Base-by-base conservation (phyloP, 495 filamentous ascomycete species). In the Bacidia gigantensis region DNA sequence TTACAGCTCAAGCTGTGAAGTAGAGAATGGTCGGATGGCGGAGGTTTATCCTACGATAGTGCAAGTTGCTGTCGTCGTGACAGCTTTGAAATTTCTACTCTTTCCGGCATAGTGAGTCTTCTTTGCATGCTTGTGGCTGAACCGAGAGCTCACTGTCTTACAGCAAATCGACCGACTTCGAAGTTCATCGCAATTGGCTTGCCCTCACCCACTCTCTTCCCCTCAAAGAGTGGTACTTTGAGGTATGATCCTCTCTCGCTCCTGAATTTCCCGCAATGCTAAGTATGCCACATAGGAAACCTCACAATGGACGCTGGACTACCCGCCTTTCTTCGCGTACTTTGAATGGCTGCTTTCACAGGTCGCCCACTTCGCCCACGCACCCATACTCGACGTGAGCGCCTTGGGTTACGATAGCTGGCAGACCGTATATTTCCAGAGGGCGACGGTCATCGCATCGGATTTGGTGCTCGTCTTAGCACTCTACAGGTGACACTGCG, bases 111-210 rank as follows among this genome's bases (percentile, higher is more conserved):
- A 98, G 92, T 98, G 77, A 62, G 87, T 76, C 22, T 26, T 20
- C 48, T 24, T 32, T 21, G n/a, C n/a, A n/a, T 9, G 39, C 14
- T 38, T 24, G 25, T 12, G 39, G 18, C 22, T 11, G 46, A 23
- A 7, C 11, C 12, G 22, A 35, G 18, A 41, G 53, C 55, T 63
- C 20, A 59, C 26, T 21, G 25, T 23, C 11, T 51, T 56, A 42
- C 57, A 97, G 92, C 72, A 96, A 92, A 72, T 96, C 92, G n/a
- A 97, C 90, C 55, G 92, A 98, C 64, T 98, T 96, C 60, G 92
- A 97, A 64, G 92, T 96, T 49, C 92, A 97, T 67, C 83, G 92
- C 50, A 97, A 96, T 69, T 98, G 92, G 92, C 77, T 98, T 25
- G 90, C 92, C 50, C 85, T 95, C 50, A 95, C 92, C 2, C 75